Evolutionary conservation across 805 yeast genomes (phyloP).

Genomic region (Yamadazyma ubonensis): DNA sequence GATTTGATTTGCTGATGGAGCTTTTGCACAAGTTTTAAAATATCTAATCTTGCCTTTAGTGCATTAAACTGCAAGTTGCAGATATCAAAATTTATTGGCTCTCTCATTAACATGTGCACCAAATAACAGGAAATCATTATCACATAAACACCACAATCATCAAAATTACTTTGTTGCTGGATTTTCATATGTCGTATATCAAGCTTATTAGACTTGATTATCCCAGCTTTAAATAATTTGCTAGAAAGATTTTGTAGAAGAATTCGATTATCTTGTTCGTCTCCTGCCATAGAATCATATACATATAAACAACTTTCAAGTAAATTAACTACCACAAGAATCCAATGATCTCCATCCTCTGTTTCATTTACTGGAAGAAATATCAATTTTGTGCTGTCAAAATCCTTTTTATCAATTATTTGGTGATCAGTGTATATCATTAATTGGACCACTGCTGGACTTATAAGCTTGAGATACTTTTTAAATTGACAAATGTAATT

Average conservation of each 20-base stretch:
- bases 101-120: conserved; percentile 25
- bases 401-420: conserved; percentile 22
- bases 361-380: conserved; percentile 71
- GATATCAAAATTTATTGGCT: conserved; percentile 39
- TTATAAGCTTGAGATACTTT: conserved; percentile 29
- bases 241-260: conserved; percentile 23
- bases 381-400: conserved; percentile 42
- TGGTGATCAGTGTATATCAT: conserved; percentile 46
- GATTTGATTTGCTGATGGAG: conserved; percentile 2
- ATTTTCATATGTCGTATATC: conserved; percentile 27
- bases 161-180: conserved; percentile 64
- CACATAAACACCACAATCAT: conserved; percentile 60
- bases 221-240: conserved; percentile 23
- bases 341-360: conserved; percentile 72
- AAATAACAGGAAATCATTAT: conserved; percentile 40
- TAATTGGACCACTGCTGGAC: conserved; percentile 66
- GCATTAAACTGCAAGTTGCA: conserved; percentile 46
- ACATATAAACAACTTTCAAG: conserved; percentile 49
- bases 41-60: conserved; percentile 46
- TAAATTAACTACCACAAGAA: conserved; percentile 53
- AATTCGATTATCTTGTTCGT: conserved; percentile 22
- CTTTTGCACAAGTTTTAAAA: conserved; percentile 24
- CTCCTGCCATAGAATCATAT: conserved; percentile 57
- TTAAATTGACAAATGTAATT: conserved; percentile 20
- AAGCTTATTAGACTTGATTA: conserved; percentile 17